Evolutionary conservation across 2,329 filamentous ascomycete genomes (phyloP).

Genomic region (Calonectria leucothoes): DNA sequence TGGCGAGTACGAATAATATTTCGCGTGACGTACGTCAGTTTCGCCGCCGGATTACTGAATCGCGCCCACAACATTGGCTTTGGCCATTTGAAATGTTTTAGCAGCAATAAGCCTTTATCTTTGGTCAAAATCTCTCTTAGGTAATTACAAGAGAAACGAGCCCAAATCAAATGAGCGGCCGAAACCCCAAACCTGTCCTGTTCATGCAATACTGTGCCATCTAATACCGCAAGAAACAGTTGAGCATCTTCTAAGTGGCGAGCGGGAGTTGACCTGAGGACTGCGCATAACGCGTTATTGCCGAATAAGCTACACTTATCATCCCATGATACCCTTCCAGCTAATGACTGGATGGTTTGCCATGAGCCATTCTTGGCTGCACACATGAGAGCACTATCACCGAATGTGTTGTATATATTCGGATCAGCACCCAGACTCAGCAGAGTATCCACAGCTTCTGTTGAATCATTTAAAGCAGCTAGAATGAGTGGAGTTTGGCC

Average conservation of each 20-base stretch:
- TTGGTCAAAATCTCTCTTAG: background rate
- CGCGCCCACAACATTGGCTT: background rate
- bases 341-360: background rate
- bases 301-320: background rate
- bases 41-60: background rate
- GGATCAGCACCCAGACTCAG: background rate
- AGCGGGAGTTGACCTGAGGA: background rate
- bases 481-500: background rate
- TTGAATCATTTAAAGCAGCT: background rate
- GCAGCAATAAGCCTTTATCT: background rate
- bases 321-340: background rate
- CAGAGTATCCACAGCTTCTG: background rate
- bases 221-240: background rate
- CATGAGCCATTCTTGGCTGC: background rate
- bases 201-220: background rate
- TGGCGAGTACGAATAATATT: background rate
- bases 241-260: background rate
- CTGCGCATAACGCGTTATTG: background rate
- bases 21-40: background rate
- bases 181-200: background rate
- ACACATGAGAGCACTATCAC: background rate
- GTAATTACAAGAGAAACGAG: background rate
- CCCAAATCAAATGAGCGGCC: background rate
- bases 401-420: background rate
- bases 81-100: background rate